Percentiles rank a stretch among this genome's conserved stretches.
Evolutionary conservation across 2,329 filamentous ascomycete species (phyloP).

Genomic region (Paecilomyces sp.): DNA sequence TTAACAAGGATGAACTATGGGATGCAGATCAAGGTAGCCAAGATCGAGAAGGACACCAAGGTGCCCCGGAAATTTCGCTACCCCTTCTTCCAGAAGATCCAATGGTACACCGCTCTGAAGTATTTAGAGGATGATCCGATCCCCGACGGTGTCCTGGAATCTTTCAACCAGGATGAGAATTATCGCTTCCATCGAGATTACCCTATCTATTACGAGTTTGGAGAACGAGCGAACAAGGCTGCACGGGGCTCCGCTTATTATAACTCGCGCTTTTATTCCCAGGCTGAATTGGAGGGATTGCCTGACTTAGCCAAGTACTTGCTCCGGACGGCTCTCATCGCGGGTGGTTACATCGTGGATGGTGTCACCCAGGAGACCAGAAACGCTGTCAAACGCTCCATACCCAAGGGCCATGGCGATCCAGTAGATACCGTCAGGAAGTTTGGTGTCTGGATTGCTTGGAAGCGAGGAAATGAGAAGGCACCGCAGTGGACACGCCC

Average conservation of each 20-base stretch:
- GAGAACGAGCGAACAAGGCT: constrained; percentile 46
- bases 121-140: constrained; percentile 59
- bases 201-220: constrained; percentile 54
- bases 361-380: constrained; percentile 52
- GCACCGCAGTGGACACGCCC: constrained; percentile 57
- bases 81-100: constrained; percentile 62
- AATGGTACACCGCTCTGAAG: constrained; percentile 60
- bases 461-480: constrained; percentile 59
- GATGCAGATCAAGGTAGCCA: constrained; percentile 59
- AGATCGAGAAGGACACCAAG: constrained; percentile 61
- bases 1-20: constrained; percentile 58
- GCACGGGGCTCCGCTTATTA: constrained; percentile 47
- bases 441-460: constrained; percentile 60
- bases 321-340: constrained; percentile 56
- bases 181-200: constrained; percentile 46
- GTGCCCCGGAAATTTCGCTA: constrained; percentile 60
- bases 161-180: constrained; percentile 49
- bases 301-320: constrained; percentile 55
- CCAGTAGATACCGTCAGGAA: constrained; percentile 52
- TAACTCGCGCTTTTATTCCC: constrained; percentile 56
- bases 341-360: constrained; percentile 51
- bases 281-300: constrained; percentile 55
- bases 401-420: constrained; percentile 56
- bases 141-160: constrained; percentile 48
- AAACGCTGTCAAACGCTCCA: constrained; percentile 55